phyloP scores from a whole-genome alignment of 768 basidiomycete genomes.

The Pisolithus orientalis region DNA sequence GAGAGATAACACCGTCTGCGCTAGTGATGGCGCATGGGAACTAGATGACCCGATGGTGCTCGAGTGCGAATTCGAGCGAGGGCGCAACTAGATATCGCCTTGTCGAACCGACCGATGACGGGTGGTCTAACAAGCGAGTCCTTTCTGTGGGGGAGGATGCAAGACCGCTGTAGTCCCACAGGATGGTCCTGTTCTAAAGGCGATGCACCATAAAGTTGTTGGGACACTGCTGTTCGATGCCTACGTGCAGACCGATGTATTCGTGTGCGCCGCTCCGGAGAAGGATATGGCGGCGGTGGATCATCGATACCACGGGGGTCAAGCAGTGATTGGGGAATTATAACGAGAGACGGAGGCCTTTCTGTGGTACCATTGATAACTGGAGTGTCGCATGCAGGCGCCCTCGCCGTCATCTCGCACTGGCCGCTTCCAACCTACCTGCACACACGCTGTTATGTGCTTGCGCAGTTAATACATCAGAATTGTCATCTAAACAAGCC shows the following conservation, averaged over 20 bases:
- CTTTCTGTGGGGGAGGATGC: constrained; percentile 35
- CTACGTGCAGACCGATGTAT: constrained; percentile 25
- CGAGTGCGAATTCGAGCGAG: constrained; percentile 52
- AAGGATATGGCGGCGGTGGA: constrained; percentile 71
- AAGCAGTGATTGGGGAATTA: not conserved
- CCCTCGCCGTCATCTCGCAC: no score
- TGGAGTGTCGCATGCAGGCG: not conserved
- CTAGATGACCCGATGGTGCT: constrained; percentile 41
- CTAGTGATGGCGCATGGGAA: constrained; percentile 57
- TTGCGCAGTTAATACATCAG: no score
- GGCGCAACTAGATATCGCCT: constrained; percentile 29
- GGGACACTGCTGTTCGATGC: constrained; percentile 24
- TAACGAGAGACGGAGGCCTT: not conserved
- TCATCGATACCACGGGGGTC: constrained; percentile 29
- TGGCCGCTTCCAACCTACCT: no score
- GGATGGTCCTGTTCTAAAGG: constrained; percentile 32
- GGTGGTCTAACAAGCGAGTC: constrained; percentile 40
- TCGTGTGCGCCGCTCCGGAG: constrained; percentile 37
- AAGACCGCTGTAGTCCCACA: constrained; percentile 27
- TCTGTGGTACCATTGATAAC: not conserved
- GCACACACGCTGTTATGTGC: no score
- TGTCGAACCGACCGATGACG: constrained; percentile 15
- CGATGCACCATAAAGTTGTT: constrained; percentile 20
- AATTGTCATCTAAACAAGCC: no score
- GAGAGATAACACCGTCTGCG: constrained; percentile 65